Conservation (phyloP, 495 filamentous ascomycete species). For the Aspergillus diversus region DNA sequence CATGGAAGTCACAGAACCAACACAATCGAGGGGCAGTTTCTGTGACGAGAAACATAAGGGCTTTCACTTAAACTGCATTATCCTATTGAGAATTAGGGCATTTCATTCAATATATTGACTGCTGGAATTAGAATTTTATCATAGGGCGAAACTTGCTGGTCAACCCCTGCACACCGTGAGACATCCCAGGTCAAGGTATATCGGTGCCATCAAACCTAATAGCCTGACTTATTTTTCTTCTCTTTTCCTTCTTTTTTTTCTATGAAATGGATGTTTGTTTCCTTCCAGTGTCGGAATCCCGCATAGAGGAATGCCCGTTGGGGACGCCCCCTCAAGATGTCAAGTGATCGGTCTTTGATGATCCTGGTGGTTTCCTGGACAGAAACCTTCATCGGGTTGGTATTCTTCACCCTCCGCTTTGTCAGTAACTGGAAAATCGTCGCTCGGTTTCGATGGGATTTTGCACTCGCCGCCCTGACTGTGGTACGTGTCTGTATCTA, state of each 20-base stretch:
- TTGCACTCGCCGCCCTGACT: constrained; percentile 20
- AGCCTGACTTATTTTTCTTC: background rate
- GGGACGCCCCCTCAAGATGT: background rate
- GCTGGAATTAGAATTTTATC: background rate
- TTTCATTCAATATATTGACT: background rate
- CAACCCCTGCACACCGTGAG: background rate
- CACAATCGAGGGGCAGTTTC: too few relatives aligned
- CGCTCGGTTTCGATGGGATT: constrained; percentile 26
- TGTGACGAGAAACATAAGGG: too few relatives aligned
- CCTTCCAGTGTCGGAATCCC: too few relatives aligned
- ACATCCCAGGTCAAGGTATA: background rate
- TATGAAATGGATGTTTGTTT: background rate
- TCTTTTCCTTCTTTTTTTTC: background rate
- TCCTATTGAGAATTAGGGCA: background rate
- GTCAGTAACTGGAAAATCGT: constrained; percentile 27
- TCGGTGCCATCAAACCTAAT: background rate
- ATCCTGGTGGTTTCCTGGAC: constrained; percentile 25
- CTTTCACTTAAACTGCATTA: background rate
- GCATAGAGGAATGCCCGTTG: too few relatives aligned
- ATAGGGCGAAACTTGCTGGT: background rate
- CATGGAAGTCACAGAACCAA: too few relatives aligned
- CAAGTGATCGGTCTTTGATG: background rate
- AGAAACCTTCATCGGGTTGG: constrained; percentile 22
- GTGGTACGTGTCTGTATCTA: constrained; percentile 8
- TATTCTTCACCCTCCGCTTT: constrained; percentile 24